Percentiles rank a stretch among this genome's conserved stretches.
Conservation (phyloP, 768 basidiomycete genomes). For the Auricularia sp. region DNA sequence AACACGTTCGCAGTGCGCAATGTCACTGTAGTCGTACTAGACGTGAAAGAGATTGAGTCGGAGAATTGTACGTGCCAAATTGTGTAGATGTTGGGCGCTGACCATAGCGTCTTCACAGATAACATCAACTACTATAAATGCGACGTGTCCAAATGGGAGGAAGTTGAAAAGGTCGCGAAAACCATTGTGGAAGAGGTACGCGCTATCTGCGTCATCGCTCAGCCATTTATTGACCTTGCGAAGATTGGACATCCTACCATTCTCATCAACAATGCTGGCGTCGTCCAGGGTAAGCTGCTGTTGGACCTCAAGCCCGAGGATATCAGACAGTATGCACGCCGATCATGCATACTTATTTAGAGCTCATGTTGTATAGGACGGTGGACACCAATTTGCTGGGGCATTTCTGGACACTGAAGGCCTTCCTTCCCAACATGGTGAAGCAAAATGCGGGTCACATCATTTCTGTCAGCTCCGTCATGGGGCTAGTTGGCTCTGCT, state of each 20-base stretch:
- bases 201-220: not conserved
- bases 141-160: conserved; percentile 82
- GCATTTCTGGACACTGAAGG: conserved; percentile 88
- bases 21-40: conserved; percentile 77
- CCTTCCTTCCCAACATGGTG: conserved; percentile 86
- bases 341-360: not conserved
- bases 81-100: not conserved
- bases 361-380: conserved; percentile 41
- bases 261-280: conserved; percentile 89
- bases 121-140: conserved; percentile 83
- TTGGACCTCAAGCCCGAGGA: conserved; percentile 72
- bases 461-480: conserved; percentile 65
- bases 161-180: conserved; percentile 67
- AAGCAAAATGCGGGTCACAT: conserved; percentile 73
- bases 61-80: conserved; percentile 53
- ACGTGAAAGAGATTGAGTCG: conserved; percentile 61
- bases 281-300: conserved; percentile 81
- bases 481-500: conserved; percentile 60
- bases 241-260: conserved; percentile 85
- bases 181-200: conserved; percentile 68
- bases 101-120: conserved; percentile 29
- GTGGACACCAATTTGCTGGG: conserved; percentile 81
- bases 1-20: conserved; percentile 77
- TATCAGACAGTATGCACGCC: conserved; percentile 54
- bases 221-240: not conserved